These are phyloP conservation scores for Secale cereale DNA, from an alignment of 176 grass and related monocot species.

Conservation along the genomic window DNA sequence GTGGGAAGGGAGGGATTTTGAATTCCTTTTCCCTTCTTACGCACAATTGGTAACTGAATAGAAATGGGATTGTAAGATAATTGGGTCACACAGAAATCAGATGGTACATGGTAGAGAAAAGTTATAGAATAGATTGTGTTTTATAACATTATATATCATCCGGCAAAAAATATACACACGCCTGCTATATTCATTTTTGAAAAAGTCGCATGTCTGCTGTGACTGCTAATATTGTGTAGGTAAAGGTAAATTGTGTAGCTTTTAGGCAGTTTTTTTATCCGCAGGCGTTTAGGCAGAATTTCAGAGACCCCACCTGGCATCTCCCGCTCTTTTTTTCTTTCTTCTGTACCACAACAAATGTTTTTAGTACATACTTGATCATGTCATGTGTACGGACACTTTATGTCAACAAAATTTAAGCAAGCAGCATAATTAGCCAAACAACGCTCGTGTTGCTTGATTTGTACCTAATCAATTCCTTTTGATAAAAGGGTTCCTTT, in stretches of 20 bases:
- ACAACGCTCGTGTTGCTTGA: not conserved
- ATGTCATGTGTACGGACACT: not conserved
- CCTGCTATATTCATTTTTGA: not conserved
- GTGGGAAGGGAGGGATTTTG: no score
- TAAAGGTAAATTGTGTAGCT: not conserved
- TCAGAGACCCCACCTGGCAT: no score
- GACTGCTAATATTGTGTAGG: not conserved
- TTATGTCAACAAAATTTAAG: not conserved
- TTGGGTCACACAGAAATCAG: not conserved
- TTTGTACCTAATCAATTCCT: not conserved
- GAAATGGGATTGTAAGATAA: not conserved
- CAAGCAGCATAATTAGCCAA: not conserved
- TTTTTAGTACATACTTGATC: not conserved
- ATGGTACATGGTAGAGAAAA: not conserved
- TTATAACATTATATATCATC: not conserved
- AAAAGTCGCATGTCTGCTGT: not conserved
- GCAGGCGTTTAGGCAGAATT: no score
- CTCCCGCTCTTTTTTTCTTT: not conserved
- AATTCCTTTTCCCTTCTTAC: no score
- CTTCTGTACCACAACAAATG: not conserved
- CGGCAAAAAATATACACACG: not conserved
- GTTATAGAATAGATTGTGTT: not conserved
- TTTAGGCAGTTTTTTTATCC: not conserved
- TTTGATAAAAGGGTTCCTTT: not conserved
- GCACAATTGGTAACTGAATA: not conserved